Base-by-base conservation (phyloP, 768 basidiomycete genomes). In the Pisolithus tinctorius region DNA sequence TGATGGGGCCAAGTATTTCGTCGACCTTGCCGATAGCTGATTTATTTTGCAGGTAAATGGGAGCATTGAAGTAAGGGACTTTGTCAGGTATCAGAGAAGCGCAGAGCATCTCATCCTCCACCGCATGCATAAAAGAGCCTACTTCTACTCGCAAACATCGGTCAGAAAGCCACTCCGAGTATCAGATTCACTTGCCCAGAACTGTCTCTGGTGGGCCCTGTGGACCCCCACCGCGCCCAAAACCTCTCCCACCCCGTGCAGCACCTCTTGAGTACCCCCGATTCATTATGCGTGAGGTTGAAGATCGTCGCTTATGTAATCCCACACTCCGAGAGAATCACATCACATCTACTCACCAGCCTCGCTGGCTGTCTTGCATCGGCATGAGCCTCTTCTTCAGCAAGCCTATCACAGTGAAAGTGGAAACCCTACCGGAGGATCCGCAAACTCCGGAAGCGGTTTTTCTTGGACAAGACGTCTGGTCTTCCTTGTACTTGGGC, bases 1-100 rank as follows among this genome's bases (percentile, higher is more conserved):
- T 99, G 68, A 99, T 94, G 14, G 96, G 95, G 2, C 96, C 96
- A n/a, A 99, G 80, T 59, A 99, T 98, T 70, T 99, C 96, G 70
- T 99, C 96, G 39, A 99, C 88, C 72, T 96, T 97, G 55, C 96
- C 95, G 55, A 98, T 92, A 58, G 82, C 77, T 9, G 92, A 89
- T 72, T 96, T 98, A 70, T 97, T 96, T 75, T 91, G 85, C 48
- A 98, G 80, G 69, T 95, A 98, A 65, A 98, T 93, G 45, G 95
- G 94, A 0, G 95, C 94, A 68, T 99, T 99, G 81, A 99, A 99
- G 70, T 93, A 95, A 0, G 96, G 96, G 26, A 99, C 93, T 74
- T 90, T 95, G 70, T 94, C 85, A 3, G 85, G 71, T 64, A 91
- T 78, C 17, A 82, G 70, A 4, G 93, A 92, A 6, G 84, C 76